Base-by-base conservation (phyloP, 2,329 filamentous ascomycete species). In the Epichloe coenophiala region DNA sequence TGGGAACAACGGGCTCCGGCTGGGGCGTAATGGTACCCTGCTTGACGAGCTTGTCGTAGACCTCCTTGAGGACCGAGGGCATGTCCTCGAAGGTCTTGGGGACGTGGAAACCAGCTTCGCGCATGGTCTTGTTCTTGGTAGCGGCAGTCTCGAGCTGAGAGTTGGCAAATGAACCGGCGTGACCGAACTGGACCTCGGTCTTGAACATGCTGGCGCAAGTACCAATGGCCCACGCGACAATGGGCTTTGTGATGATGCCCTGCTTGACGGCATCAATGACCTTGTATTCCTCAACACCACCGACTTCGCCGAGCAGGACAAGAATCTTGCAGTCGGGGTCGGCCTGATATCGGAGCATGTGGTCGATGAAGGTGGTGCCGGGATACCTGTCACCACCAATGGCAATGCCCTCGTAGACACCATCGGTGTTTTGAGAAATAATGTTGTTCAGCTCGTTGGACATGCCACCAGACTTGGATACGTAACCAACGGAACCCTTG, bases 361-460 rank as follows among this genome's bases (percentile, higher is more conserved):
- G 93, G 77, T 98, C 93, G 67, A 98, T 96, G 76, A 98, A 98
- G 57, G 93, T 97, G 66, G 93, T 98, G 68, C 93, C 91, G 57
- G 93, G 93, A 71, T 98, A 98, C 71, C 93, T 81, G 74, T 98
- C 93, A 83, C 93, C 93, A 74, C 93, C 93, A 73, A 98, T 98
- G 69, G 93, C 93, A 65, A 98, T 86, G 83, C 93, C 93, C 80
- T 98, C 93, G 71, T 95, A 91, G 51, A 98, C 93, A 80, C 93
- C 93, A 68, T 98, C 89, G 63, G 93, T 96, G 71, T 80, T 95
- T 70, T 95, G 86, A 53, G 90, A 81, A 65, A 98, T 86, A 71
- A 98, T 97, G 83, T 98, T 98, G 86, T 98, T 98, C 65, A 98
- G 76, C 78, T 98, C 93, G 80, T 98, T 98, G 72, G 93, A 97